Base-by-base conservation (phyloP, 1,284 basidiomycete genomes). In the Cutaneotrichosporon sp. region DNA sequence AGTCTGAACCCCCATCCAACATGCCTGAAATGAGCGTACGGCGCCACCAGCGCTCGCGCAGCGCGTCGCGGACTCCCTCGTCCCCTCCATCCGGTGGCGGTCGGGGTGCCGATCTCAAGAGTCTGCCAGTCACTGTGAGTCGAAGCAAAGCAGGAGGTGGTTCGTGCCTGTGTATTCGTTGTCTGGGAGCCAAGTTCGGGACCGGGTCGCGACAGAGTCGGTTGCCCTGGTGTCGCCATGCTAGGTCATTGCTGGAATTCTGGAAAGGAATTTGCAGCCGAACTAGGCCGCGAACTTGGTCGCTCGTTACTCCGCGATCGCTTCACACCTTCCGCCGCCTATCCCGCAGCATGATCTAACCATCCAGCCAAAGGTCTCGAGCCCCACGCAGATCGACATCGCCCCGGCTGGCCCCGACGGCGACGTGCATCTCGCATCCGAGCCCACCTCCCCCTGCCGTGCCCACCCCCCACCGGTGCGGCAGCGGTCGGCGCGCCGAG, bases 51-150 rank as follows among this genome's bases (percentile, higher is more conserved):
- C 60, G 64, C 27, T 60, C 60, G 6, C 54, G 60, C 5, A 65
- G 63, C 34, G 59, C 33, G 9, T 59, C 57, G 20, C 64, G 61
- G 36, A 62, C 64, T 36, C 58, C 64, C 8, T 56, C 61, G 13
- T 56, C 56, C 36, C 53, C 63, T 3, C 65, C 61, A 4, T 27
- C 56, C 3, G 60, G 58, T 5, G 36, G 36, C 55, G 61, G 63
- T 45, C 54, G 54, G n/a, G 47, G 54, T 18, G 50, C 54, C 3
- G 65, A 63, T 51, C 52, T 66, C 31, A 66, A 66, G 38, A 60
- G 58, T 10, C 14, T 66, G 29, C 65, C 65, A 29, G 57, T 63
- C 10, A 66, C 65, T 34, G 65, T 66, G 49, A 66, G 65, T 66
- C 18, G 38, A 11, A 18, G 13, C 34, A n/a, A 14, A 24, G 22